A percentile compares a stretch with the other conserved stretches of the same genome.
Conservation (phyloP, 2,329 filamentous ascomycete species). For the Verticillium tricorpus region DNA sequence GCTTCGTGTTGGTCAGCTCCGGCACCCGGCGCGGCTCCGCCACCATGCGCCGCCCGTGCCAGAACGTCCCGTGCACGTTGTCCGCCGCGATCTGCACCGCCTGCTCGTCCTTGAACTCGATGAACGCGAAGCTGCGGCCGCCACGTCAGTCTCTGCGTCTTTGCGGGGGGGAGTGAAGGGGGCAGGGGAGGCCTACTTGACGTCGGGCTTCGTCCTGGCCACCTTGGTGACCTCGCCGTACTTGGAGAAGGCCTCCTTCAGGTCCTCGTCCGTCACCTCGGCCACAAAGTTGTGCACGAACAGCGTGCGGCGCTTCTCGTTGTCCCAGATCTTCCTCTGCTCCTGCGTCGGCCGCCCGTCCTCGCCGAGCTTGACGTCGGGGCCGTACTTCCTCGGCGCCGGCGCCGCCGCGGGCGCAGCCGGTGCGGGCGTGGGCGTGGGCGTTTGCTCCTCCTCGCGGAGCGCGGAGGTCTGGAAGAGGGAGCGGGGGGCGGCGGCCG, state of each 20-base stretch:
- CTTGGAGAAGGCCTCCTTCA: constrained; percentile 54
- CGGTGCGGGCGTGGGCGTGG: background rate
- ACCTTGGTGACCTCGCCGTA: constrained; percentile 22
- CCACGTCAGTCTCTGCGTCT: background rate
- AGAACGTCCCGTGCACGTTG: constrained; percentile 12
- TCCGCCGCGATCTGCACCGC: constrained; percentile 1
- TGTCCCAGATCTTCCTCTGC: constrained; percentile 19
- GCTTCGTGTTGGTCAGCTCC: background rate
- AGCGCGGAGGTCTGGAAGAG: constrained; percentile 5
- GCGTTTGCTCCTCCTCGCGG: constrained; percentile 1
- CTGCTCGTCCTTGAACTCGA: constrained; percentile 6
- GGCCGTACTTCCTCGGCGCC: background rate
- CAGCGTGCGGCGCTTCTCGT: constrained; percentile 23
- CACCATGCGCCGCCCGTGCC: constrained; percentile 12
- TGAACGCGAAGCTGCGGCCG: constrained; percentile 3
- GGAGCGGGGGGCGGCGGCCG: constrained; percentile 5
- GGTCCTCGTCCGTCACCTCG: constrained; percentile 57
- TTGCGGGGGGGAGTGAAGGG: no score
- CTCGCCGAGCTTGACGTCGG: background rate
- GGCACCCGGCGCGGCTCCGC: constrained; percentile 1
- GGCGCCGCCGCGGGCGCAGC: background rate
- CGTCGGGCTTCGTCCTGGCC: background rate
- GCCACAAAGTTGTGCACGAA: constrained; percentile 69
- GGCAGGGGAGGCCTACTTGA: background rate
- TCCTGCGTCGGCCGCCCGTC: background rate